Conservation (phyloP, 169 alveolate genomes). For the Eimeria acervulina region DNA sequence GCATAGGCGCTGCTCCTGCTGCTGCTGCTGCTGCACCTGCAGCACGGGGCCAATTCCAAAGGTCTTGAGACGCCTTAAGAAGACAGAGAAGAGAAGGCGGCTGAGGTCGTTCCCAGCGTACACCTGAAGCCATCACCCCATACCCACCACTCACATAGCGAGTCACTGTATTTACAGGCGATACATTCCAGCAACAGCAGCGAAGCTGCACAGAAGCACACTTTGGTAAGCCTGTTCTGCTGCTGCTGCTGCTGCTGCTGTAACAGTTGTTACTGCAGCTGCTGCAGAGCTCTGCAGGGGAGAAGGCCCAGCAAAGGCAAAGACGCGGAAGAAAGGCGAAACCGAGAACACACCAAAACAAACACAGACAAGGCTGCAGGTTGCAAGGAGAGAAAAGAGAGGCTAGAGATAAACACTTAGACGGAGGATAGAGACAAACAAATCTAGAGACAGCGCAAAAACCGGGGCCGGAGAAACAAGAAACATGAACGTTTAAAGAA, state of each 20-base stretch:
- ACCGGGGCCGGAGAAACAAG: no score
- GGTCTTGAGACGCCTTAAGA: slow-evolving; percentile 69
- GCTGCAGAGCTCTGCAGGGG: no score
- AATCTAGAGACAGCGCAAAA: neutral
- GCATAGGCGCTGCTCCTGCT: slow-evolving; percentile 40
- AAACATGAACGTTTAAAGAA: no score
- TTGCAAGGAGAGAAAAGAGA: neutral
- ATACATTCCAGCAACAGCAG: neutral
- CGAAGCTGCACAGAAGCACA: neutral
- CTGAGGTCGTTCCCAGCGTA: slow-evolving; percentile 53
- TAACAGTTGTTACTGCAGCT: no score
- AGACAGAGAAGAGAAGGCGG: slow-evolving; percentile 40
- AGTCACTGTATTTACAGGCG: neutral
- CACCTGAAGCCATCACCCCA: slow-evolving; percentile 18
- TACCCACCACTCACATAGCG: neutral
- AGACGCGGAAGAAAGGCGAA: no score
- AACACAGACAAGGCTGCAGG: no score
- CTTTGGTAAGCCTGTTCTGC: neutral
- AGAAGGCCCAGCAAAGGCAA: no score
- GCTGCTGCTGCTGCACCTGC: slow-evolving; percentile 55
- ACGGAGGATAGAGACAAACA: neutral
- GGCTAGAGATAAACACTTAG: neutral
- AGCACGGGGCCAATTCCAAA: slow-evolving; percentile 62
- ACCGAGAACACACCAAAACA: no score
- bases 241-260: neutral